A percentile compares a stretch with the other conserved stretches of the same genome.
phyloP scores from a whole-genome alignment of 495 filamentous ascomycete species.

The Pyrenula aspistea region DNA sequence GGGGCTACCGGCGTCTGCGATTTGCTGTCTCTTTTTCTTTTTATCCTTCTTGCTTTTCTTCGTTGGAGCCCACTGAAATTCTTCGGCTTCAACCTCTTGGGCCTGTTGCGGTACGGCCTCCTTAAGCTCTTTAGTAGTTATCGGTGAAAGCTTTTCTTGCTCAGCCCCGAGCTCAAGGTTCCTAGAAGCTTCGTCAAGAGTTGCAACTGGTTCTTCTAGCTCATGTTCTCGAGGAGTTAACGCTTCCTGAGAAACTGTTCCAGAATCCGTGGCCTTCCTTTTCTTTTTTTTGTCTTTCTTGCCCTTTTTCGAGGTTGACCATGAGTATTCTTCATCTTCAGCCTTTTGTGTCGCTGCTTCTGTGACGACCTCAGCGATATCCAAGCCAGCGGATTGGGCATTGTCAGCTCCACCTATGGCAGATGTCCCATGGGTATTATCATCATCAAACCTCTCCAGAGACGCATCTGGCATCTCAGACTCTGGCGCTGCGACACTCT shows the following conservation, averaged over 20 bases:
- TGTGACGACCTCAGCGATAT: not conserved
- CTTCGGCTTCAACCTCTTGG: constrained; percentile 1
- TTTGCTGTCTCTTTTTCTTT: constrained; percentile 19
- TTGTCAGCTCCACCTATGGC: not conserved
- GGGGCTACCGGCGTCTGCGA: not conserved
- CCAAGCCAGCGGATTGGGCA: not conserved
- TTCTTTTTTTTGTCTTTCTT: not conserved
- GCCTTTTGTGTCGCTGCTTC: not conserved
- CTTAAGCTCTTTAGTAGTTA: constrained; percentile 6
- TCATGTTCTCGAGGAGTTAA: not conserved
- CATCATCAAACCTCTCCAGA: not conserved
- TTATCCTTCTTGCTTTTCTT: constrained; percentile 23
- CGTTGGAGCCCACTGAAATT: not conserved
- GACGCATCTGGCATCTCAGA: not conserved
- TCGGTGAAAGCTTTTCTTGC: constrained; percentile 4
- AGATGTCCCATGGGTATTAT: not conserved
- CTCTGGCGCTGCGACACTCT: not conserved
- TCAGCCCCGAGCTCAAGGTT: constrained; percentile 3
- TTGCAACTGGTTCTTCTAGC: not conserved
- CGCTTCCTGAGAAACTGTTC: not conserved
- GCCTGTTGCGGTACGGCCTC: not conserved
- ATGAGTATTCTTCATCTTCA: not conserved
- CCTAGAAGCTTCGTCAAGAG: constrained; percentile 1
- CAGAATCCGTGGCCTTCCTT: not conserved
- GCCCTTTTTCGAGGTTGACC: too few relatives aligned